Evolutionary conservation across 2,329 filamentous ascomycete species (phyloP).

Genomic region (Hypomyces rosellus): DNA sequence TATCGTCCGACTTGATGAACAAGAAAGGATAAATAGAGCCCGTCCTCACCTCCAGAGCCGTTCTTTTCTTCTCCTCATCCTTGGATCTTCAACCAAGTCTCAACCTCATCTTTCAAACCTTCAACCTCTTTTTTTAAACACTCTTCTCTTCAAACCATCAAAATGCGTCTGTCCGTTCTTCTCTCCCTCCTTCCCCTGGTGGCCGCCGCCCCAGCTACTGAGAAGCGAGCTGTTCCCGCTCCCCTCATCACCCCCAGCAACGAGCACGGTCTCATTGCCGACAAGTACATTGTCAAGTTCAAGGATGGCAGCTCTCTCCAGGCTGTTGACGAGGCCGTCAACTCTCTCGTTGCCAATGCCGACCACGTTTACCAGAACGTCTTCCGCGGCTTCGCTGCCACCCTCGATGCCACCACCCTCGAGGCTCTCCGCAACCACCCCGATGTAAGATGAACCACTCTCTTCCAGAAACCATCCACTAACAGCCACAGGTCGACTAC

Average conservation of each 20-base stretch:
- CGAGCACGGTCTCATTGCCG: conserved; percentile 15
- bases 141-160: not conserved
- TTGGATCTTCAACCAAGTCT: conserved; percentile 8
- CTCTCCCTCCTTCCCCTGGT: conserved; percentile 19
- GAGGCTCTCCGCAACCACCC: conserved; percentile 19
- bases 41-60: not conserved
- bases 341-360: conserved; percentile 14
- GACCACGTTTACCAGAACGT: conserved; percentile 19
- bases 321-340: conserved; percentile 13
- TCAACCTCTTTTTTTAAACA: not conserved
- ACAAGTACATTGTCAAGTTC: conserved; percentile 28
- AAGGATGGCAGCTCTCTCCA: conserved; percentile 15
- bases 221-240: conserved; percentile 20
- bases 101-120: not conserved
- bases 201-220: conserved; percentile 16
- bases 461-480: not conserved
- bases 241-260: conserved; percentile 18
- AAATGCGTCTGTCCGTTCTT: conserved; percentile 20
- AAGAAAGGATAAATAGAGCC: conserved; percentile 11
- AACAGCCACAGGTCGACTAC: conserved; percentile 23
- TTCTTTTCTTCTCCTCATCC: conserved; percentile 2
- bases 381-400: conserved; percentile 21
- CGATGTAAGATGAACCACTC: conserved; percentile 12
- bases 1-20: not conserved
- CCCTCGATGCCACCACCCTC: conserved; percentile 15